phyloP scores from a whole-genome alignment of 352 stramenopile species.

The Phytophthora fragariaefolia region DNA sequence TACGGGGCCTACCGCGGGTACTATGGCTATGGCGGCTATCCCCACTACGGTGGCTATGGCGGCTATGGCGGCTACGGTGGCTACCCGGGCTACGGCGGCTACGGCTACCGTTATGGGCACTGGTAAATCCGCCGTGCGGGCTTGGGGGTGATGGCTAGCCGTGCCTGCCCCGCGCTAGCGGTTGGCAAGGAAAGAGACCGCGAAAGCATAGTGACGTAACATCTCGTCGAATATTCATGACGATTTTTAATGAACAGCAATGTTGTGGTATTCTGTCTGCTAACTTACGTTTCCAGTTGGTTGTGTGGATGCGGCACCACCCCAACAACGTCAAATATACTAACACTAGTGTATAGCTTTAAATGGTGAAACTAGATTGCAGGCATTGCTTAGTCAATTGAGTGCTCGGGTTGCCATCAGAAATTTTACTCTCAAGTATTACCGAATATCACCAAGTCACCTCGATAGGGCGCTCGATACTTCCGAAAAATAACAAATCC shows the following conservation, averaged over 20 bases:
- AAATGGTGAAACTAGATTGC: too few relatives aligned
- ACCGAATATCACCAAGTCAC: too few relatives aligned
- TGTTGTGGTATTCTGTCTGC: too few relatives aligned
- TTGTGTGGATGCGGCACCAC: neutral
- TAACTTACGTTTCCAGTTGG: neutral
- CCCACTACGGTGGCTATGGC: neutral
- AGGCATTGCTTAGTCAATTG: too few relatives aligned
- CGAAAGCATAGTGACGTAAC: neutral
- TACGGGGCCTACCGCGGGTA: neutral
- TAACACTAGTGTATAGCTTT: too few relatives aligned
- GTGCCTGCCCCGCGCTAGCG: neutral
- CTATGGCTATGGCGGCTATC: conserved; percentile 5
- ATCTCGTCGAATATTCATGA: neutral
- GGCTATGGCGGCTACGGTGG: neutral
- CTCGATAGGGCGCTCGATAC: too few relatives aligned
- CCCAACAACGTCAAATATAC: too few relatives aligned
- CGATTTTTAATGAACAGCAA: neutral
- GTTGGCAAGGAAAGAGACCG: neutral
- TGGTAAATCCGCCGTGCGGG: neutral
- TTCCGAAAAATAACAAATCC: too few relatives aligned
- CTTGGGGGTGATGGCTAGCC: neutral
- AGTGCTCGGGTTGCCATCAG: too few relatives aligned
- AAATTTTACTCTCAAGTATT: too few relatives aligned
- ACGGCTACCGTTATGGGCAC: neutral
- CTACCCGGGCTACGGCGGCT: neutral